phyloP scores from a whole-genome alignment of 108 stramenopile species.

The Nitzschia sp. region DNA sequence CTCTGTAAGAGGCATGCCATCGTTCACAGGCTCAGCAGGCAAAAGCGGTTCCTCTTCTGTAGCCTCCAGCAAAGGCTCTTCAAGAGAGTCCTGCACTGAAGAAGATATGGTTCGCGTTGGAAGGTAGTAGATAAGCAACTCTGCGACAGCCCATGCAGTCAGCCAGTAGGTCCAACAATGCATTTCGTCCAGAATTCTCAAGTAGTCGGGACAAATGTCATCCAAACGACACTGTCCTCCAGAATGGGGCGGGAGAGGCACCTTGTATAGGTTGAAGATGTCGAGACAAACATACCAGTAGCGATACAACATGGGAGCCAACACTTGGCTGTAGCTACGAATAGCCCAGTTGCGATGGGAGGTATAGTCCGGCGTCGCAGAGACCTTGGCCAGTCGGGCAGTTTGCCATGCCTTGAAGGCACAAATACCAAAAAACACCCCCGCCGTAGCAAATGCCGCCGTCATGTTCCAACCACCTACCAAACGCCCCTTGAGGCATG shows the following conservation, averaged over 20 bases:
- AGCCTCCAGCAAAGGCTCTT: neutral
- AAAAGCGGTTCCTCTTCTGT: neutral
- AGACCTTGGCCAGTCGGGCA: conserved; percentile 13
- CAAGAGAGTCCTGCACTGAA: neutral
- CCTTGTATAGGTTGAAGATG: conserved; percentile 9
- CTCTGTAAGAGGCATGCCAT: neutral
- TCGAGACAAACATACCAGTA: conserved; percentile 26
- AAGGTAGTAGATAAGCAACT: conserved; percentile 26
- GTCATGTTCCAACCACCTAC: conserved; percentile 46
- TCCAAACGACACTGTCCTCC: conserved; percentile 6
- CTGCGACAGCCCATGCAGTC: conserved; percentile 21
- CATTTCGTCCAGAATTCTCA: conserved; percentile 12
- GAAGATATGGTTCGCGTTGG: conserved; percentile 4
- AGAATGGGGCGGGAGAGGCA: neutral
- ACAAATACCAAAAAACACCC: conserved; percentile 24
- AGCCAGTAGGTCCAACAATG: conserved; percentile 35
- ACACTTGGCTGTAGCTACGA: conserved; percentile 37
- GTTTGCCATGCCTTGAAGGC: conserved; percentile 28
- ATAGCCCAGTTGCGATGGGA: conserved; percentile 44
- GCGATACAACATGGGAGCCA: conserved; percentile 40
- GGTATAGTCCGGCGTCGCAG: conserved; percentile 1
- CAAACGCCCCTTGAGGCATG: conserved; percentile 28
- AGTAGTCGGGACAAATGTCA: conserved; percentile 22
- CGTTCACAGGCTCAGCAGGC: neutral
- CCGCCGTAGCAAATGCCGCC: conserved; percentile 32